Conservation (phyloP, 768 basidiomycete genomes). For the Collybiopsis luxurians region DNA sequence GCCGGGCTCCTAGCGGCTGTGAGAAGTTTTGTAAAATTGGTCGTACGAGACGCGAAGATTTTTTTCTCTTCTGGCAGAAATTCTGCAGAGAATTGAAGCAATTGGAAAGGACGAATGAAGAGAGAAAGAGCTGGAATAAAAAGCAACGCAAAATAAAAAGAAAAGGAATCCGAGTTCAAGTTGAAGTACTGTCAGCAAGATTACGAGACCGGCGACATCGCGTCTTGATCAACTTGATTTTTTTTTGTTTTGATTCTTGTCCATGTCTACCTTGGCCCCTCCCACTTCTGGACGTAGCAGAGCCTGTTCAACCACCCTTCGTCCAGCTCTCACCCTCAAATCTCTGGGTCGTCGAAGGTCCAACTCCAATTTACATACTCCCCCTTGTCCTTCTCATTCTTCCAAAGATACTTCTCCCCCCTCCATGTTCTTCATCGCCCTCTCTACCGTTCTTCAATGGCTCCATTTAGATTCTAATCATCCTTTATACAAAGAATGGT, state of each 20-base stretch:
- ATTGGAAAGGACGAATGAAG: too few species aligned
- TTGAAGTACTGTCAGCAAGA: neutral
- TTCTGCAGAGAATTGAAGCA: too few species aligned
- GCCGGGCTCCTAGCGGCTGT: neutral
- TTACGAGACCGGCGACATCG: neutral
- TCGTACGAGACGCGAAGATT: too few species aligned
- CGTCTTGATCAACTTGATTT: neutral
- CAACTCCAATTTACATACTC: constrained; percentile 38
- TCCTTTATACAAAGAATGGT: constrained; percentile 31
- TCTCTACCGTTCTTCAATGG: constrained; percentile 51
- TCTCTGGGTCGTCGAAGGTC: constrained; percentile 57
- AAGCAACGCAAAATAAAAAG: too few species aligned
- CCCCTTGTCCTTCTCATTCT: constrained; percentile 17
- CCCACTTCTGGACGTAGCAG: constrained; percentile 49
- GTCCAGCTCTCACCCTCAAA: constrained; percentile 47
- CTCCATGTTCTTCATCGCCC: constrained; percentile 51
- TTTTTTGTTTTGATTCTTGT: constrained; percentile 14
- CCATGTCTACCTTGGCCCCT: constrained; percentile 21
- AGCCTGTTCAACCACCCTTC: constrained; percentile 58
- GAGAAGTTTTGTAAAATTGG: too few species aligned
- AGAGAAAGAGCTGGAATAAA: too few species aligned
- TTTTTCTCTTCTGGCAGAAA: too few species aligned
- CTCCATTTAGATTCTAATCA: constrained; percentile 44
- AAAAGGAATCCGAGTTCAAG: too few species aligned
- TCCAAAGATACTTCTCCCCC: constrained; percentile 17